Base-by-base conservation (phyloP, 257 asterid genomes). In the Jasminum sambac region DNA sequence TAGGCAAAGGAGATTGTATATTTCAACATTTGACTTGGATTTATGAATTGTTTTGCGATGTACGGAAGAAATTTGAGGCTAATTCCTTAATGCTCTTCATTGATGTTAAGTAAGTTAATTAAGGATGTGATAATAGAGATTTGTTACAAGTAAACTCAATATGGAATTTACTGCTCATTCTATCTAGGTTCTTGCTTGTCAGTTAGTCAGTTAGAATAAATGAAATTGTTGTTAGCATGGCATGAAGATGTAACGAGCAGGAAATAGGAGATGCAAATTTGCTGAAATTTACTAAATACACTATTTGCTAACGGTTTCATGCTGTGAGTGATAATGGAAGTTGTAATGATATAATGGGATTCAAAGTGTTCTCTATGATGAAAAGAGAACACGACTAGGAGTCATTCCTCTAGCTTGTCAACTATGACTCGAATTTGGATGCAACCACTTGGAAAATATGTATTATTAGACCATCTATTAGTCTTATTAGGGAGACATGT, bases 11-110 rank as follows among this genome's bases (percentile, higher is more conserved):
- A 39, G 17, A 21, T 64, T 64, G 21, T 36, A 13, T 26, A 38
- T 8, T 39, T 17, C 1, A 38, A 10, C 19, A 21, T 13, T 9
- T 11, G 36, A 64, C 36, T 38, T 12, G n/a, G n/a, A 8, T 5
- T 19, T 64, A 40, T 39, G 36, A 38, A 5, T 24, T 52, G 30
- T 17, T 17, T 12, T 24, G 52, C 38, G 68, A 38, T 64, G 6
- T 23, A 3, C n/a, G 48, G 69, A 64, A 64, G 69, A 39, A 64
- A 64, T 43, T 39, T 63, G 48, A 19, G 50, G 50, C 16, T 64
- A 64, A 39, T 6, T 21, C 19, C 37, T 19, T 11, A 9, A 13
- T 24, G 37, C 38, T 11, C 21, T 55, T 55, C 37, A 4, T 21
- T 3, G 39, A 21, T 40, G n/a, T 40, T 4, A 11, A 38, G 11